Percentiles rank a stretch among this genome's conserved stretches.
Conservation (phyloP, 257 asterid genomes). For the Solanum pimpinellifolium region DNA sequence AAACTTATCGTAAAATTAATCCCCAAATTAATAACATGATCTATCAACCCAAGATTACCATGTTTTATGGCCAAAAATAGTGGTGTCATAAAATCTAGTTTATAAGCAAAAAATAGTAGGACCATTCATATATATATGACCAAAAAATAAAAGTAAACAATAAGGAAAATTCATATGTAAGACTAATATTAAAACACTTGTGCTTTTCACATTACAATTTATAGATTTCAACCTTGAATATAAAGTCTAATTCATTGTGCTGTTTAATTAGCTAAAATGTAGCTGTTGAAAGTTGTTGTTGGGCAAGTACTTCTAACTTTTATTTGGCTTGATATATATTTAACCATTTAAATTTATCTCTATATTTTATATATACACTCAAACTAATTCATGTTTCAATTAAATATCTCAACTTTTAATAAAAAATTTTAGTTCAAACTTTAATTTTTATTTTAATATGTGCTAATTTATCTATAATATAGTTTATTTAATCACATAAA, state of each 20-base stretch:
- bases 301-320: not conserved
- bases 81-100: not conserved
- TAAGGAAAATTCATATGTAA: not conserved
- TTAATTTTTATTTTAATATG: not conserved
- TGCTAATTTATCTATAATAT: not conserved
- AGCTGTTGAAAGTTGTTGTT: not conserved
- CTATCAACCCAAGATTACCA: not conserved
- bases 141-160: not conserved
- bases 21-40: not conserved
- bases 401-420: too few relatives aligned
- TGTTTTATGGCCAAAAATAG: not conserved
- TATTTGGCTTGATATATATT: not conserved
- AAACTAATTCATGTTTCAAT: too few relatives aligned
- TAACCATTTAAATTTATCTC: not conserved
- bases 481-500: not conserved
- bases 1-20: too few relatives aligned
- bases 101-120: not conserved
- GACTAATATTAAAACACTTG: not conserved
- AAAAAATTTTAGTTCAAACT: not conserved
- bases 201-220: not conserved
- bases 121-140: not conserved
- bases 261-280: not conserved
- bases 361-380: not conserved
- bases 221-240: not conserved
- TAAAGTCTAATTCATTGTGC: not conserved